phyloP scores from a whole-genome alignment of 225 moss, liverwort and hornwort genomes.

The Thuidium tamariscinum region DNA sequence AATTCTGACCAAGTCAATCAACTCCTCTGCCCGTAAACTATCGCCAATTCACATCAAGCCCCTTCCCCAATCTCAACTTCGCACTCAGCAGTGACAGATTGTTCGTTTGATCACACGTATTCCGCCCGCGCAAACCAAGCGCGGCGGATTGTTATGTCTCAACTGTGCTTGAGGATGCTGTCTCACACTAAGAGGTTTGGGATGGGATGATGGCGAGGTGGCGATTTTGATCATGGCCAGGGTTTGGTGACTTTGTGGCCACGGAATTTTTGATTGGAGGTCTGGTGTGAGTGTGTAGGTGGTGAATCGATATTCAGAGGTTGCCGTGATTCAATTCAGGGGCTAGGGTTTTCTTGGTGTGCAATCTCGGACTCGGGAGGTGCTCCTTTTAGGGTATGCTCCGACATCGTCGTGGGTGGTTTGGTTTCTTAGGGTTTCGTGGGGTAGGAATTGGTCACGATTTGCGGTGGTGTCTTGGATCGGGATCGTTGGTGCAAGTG shows the following conservation, averaged over 20 bases:
- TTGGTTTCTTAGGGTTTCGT: constrained; percentile 11
- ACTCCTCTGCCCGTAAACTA: background rate
- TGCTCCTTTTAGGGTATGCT: background rate
- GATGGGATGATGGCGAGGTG: background rate
- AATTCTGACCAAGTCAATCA: background rate
- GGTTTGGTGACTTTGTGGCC: background rate
- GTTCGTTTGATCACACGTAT: background rate
- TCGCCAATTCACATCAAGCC: background rate
- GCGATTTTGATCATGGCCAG: background rate
- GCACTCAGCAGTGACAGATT: background rate
- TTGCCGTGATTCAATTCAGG: background rate
- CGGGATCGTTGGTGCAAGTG: background rate
- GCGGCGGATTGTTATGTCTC: background rate
- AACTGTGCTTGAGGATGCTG: background rate
- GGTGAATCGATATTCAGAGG: background rate
- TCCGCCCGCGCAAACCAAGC: background rate
- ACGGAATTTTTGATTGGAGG: background rate
- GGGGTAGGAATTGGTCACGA: background rate
- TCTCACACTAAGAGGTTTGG: background rate
- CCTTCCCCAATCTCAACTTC: background rate
- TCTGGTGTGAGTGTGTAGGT: background rate
- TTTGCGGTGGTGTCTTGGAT: background rate
- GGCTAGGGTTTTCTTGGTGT: background rate
- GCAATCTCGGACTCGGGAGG: background rate
- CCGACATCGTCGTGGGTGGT: background rate